A percentile compares a stretch with the other conserved stretches of the same genome.
These are phyloP conservation scores for Fusarium foetens DNA, from an alignment of 2,329 filamentous ascomycete genomes.

Conservation along the genomic window DNA sequence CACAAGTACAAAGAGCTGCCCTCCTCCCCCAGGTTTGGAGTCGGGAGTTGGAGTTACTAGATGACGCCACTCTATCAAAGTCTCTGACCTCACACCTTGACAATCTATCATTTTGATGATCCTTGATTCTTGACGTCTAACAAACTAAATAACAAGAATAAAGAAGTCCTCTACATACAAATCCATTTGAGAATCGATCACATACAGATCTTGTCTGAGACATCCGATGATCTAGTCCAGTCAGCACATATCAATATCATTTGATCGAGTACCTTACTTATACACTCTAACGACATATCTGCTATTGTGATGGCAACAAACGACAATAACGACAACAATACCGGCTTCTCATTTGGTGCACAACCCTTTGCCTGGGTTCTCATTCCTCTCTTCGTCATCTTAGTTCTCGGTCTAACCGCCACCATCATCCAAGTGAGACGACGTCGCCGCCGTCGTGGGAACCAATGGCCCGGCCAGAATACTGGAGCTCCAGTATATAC, in stretches of 20 bases:
- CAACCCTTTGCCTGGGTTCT: constrained; percentile 68
- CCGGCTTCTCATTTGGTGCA: constrained; percentile 48
- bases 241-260: not conserved
- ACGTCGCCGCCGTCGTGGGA: constrained; percentile 44
- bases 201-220: not conserved
- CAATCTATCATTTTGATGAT: not conserved
- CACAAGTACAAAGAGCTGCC: constrained; percentile 28
- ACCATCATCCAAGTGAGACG: constrained; percentile 58
- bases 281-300: not conserved
- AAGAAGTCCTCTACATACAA: not conserved
- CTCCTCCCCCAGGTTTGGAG: not conserved
- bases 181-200: not conserved
- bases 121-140: not conserved
- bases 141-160: not conserved
- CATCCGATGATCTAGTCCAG: not conserved
- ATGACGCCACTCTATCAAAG: constrained; percentile 31
- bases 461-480: constrained; percentile 22
- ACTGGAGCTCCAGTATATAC: constrained; percentile 28
- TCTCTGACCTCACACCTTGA: constrained; percentile 25
- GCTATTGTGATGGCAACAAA: constrained; percentile 16
- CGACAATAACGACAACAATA: constrained; percentile 22
- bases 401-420: constrained; percentile 52
- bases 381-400: constrained; percentile 58
- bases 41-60: not conserved
- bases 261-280: not conserved